Percentiles rank a stretch among this genome's conserved stretches.
Conservation (phyloP, 441 rosid genomes). For the Erodium trifolium region DNA sequence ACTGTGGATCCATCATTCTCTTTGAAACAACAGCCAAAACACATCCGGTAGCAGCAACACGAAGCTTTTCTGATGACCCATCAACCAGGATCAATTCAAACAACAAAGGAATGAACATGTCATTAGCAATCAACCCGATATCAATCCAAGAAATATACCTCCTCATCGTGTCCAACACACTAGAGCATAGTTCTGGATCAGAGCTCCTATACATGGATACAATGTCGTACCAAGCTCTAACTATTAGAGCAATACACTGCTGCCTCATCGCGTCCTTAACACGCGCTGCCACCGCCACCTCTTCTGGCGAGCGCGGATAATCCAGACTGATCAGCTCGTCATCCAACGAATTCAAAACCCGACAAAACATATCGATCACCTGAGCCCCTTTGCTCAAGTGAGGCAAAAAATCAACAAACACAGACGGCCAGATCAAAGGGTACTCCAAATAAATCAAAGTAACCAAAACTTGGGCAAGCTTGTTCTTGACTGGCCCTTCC, state of each 20-base stretch:
- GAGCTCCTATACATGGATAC: slow-evolving; percentile 53
- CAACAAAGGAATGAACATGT: slow-evolving; percentile 57
- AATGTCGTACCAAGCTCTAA: slow-evolving; percentile 73
- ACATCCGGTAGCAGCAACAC: slow-evolving; percentile 75
- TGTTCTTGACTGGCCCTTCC: slow-evolving; percentile 71
- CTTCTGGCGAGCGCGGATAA: slow-evolving; percentile 51
- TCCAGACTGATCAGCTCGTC: slow-evolving; percentile 86
- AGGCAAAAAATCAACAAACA: slow-evolving; percentile 63
- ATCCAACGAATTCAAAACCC: slow-evolving; percentile 77
- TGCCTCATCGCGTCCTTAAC: slow-evolving; percentile 96
- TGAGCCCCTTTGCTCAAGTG: slow-evolving; percentile 50
- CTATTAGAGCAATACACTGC: slow-evolving; percentile 80
- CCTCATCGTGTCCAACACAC: slow-evolving; percentile 67
- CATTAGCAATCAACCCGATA: slow-evolving; percentile 68
- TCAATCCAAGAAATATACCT: slow-evolving; percentile 93
- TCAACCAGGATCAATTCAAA: slow-evolving; percentile 64
- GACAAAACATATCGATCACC: slow-evolving; percentile 87
- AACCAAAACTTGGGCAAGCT: slow-evolving; percentile 88
- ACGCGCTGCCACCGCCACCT: slow-evolving; percentile 48
- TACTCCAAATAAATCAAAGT: slow-evolving; percentile 80
- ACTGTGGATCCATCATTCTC: slow-evolving; percentile 33
- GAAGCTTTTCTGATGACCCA: slow-evolving; percentile 57
- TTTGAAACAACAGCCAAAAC: slow-evolving; percentile 75
- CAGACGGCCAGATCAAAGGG: slow-evolving; percentile 66
- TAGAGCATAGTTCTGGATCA: slow-evolving; percentile 55